Conservation (phyloP, 2,329 filamentous ascomycete species). For the Monosporascus sp. region DNA sequence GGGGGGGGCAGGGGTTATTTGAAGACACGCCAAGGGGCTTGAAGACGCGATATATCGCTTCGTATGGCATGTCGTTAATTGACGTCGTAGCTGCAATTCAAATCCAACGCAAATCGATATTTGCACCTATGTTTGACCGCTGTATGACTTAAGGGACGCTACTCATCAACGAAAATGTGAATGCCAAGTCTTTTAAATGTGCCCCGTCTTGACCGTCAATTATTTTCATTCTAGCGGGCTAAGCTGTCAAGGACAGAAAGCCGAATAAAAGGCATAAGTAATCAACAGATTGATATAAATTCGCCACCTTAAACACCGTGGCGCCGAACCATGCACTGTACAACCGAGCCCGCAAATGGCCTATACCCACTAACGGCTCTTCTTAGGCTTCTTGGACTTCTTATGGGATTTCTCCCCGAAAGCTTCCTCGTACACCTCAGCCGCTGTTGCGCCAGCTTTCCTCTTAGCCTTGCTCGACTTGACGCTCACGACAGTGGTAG, state of each 20-base stretch:
- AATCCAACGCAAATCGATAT: too few relatives aligned
- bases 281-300: not conserved
- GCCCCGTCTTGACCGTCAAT: too few relatives aligned
- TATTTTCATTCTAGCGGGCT: too few relatives aligned
- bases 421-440: conserved; percentile 57
- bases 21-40: too few relatives aligned
- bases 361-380: conserved; percentile 20
- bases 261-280: not conserved
- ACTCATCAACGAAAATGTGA: too few relatives aligned
- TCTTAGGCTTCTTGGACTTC: conserved; percentile 49
- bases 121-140: too few relatives aligned
- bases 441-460: conserved; percentile 57
- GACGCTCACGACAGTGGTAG: conserved; percentile 68
- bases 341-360: not conserved
- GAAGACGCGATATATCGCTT: too few relatives aligned
- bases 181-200: too few relatives aligned
- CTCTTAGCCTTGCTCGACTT: conserved; percentile 73
- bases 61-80: too few relatives aligned
- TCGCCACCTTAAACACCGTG: not conserved
- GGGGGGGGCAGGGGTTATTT: too few relatives aligned
- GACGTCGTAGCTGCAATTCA: too few relatives aligned
- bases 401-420: conserved; percentile 46
- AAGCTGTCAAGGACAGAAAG: not conserved
- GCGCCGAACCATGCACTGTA: conserved; percentile 7
- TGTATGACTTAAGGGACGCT: too few relatives aligned